A percentile compares a stretch with the other conserved stretches of the same genome.
These are phyloP conservation scores for Ceratobasidium sp. DNA, from an alignment of 1,284 basidiomycete species.

Conservation along the genomic window DNA sequence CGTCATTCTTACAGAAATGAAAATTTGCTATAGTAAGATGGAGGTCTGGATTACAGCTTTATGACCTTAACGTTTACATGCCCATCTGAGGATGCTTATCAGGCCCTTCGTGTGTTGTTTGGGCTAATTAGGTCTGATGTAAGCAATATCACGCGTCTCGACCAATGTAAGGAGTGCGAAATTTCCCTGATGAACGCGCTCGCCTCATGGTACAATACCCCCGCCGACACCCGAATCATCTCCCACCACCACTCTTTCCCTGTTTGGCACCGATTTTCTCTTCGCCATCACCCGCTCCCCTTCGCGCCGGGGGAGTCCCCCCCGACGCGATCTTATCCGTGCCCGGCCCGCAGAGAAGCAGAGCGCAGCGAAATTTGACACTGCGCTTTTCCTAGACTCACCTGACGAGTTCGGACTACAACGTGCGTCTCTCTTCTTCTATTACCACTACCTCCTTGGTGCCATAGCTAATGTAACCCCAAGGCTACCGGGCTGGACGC, in stretches of 20 bases:
- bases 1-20: too few relatives aligned
- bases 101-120: too few relatives aligned
- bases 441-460: background rate
- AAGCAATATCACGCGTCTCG: too few relatives aligned
- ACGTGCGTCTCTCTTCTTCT: background rate
- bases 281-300: background rate
- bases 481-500: background rate
- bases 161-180: too few relatives aligned
- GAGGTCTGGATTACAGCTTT: too few relatives aligned
- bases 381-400: background rate
- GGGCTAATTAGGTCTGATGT: too few relatives aligned
- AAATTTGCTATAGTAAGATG: too few relatives aligned
- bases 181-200: too few relatives aligned
- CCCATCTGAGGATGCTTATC: too few relatives aligned
- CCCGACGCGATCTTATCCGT: background rate
- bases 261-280: slow-evolving; percentile 3
- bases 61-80: too few relatives aligned
- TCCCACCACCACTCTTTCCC: background rate
- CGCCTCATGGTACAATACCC: background rate
- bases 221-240: background rate
- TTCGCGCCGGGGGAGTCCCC: background rate
- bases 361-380: background rate
- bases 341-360: background rate
- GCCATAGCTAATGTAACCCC: background rate
- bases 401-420: background rate